phyloP scores from a whole-genome alignment of 257 asterid genomes.

The Lithospermum erythrorhizon region DNA sequence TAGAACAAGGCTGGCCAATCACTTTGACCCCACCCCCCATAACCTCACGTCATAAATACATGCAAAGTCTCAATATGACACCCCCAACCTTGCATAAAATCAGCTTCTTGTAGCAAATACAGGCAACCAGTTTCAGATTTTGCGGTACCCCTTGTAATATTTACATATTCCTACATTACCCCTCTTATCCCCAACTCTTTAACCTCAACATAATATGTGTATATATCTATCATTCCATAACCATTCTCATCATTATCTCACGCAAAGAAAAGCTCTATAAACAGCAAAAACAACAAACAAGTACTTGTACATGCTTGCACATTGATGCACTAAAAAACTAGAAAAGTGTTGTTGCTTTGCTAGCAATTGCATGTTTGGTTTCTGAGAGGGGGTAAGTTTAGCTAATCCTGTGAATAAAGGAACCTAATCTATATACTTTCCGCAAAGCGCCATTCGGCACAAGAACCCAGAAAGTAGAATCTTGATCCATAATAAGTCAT shows the following conservation, averaged over 20 bases:
- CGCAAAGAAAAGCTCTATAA: constrained; percentile 14
- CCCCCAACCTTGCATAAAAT: constrained; percentile 18
- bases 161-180: constrained; percentile 23
- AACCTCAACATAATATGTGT: constrained; percentile 6
- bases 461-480: no score
- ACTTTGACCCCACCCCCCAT: constrained; percentile 41
- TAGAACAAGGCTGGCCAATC: no score
- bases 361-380: constrained; percentile 14
- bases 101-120: constrained; percentile 27
- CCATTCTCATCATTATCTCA: constrained; percentile 5
- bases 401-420: constrained; percentile 18
- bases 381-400: constrained; percentile 17
- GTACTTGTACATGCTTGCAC: background rate
- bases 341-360: background rate
- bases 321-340: background rate
- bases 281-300: constrained; percentile 11
- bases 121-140: constrained; percentile 33
- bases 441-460: constrained; percentile 6
- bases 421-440: constrained; percentile 28
- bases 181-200: constrained; percentile 9
- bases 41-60: constrained; percentile 37
- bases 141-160: constrained; percentile 26
- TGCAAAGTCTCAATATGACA: constrained; percentile 10
- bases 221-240: background rate
- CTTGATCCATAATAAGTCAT: background rate